Conservation (phyloP, 306 rosid species). For the Biancaea sappan region DNA sequence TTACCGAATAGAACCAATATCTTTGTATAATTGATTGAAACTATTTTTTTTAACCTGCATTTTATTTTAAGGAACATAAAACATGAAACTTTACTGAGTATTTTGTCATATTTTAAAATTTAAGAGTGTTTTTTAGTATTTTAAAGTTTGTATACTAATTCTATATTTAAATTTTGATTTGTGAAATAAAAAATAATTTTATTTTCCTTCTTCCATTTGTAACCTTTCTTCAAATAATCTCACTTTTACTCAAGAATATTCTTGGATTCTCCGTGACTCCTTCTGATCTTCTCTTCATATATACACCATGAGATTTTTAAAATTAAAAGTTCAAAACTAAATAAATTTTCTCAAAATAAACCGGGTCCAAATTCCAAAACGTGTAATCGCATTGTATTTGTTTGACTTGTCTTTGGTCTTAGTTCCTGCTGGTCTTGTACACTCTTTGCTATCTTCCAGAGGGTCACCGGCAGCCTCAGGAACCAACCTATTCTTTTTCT, state of each 20-base stretch:
- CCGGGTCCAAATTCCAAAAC: not conserved
- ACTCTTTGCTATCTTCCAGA: not conserved
- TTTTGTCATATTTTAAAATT: too few relatives aligned
- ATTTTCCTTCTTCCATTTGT: not conserved
- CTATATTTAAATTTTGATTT: too few relatives aligned
- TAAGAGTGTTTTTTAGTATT: too few relatives aligned
- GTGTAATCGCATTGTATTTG: not conserved
- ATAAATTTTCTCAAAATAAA: not conserved
- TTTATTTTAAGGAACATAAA: too few relatives aligned
- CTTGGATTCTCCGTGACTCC: not conserved
- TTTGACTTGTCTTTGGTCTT: conserved; percentile 11
- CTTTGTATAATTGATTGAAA: not conserved
- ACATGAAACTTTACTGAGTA: too few relatives aligned
- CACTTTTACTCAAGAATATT: not conserved
- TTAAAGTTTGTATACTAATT: too few relatives aligned
- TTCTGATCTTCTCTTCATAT: not conserved
- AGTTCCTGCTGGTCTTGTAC: not conserved
- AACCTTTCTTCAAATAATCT: not conserved
- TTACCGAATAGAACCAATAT: too few relatives aligned
- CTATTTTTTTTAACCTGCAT: not conserved
- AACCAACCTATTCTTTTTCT: conserved; percentile 17
- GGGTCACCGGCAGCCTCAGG: conserved; percentile 36
- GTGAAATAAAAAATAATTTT: too few relatives aligned
- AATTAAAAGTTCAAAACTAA: too few relatives aligned
- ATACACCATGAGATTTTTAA: not conserved